phyloP scores from a whole-genome alignment of 1,139 yeast genomes.

The Nakaseomyces sp. region DNA sequence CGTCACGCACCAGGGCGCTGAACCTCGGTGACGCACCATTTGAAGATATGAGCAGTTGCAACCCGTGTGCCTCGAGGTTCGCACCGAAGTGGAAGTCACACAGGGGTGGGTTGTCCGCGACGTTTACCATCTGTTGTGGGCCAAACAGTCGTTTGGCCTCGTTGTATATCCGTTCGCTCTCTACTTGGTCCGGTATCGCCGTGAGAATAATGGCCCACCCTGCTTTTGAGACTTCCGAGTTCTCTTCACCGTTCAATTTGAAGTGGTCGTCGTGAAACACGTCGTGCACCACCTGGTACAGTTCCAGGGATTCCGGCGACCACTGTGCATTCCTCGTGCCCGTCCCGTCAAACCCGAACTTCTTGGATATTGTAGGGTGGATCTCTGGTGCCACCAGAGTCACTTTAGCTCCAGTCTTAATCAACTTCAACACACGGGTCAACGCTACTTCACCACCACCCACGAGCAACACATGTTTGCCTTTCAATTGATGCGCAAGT shows the following conservation, averaged over 20 bases:
- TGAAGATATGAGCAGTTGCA: conserved; percentile 29
- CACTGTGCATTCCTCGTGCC: conserved; percentile 1
- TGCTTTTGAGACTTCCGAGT: too few relatives aligned
- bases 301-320: conserved; percentile 7
- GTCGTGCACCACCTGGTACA: conserved; percentile 15
- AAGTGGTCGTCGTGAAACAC: conserved; percentile 15
- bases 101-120: conserved; percentile 31
- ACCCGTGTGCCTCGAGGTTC: conserved; percentile 14
- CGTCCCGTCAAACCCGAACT: conserved; percentile 3
- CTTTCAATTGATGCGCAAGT: conserved; percentile 26
- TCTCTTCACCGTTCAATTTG: conserved; percentile 11
- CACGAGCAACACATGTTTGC: conserved; percentile 22
- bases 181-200: conserved; percentile 23
- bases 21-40: conserved; percentile 31
- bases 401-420: conserved; percentile 29
- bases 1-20: conserved; percentile 26
- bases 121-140: conserved; percentile 27
- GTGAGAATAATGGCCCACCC: conserved; percentile 26
- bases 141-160: conserved; percentile 23
- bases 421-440: conserved; percentile 25
- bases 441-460: conserved; percentile 31
- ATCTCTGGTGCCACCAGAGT: conserved; percentile 27
- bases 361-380: conserved; percentile 12
- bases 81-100: conserved; percentile 33
- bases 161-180: conserved; percentile 22